Evolutionary conservation across 371 early-diverging fungal species (phyloP).

Genomic region (Mortierella sp.): DNA sequence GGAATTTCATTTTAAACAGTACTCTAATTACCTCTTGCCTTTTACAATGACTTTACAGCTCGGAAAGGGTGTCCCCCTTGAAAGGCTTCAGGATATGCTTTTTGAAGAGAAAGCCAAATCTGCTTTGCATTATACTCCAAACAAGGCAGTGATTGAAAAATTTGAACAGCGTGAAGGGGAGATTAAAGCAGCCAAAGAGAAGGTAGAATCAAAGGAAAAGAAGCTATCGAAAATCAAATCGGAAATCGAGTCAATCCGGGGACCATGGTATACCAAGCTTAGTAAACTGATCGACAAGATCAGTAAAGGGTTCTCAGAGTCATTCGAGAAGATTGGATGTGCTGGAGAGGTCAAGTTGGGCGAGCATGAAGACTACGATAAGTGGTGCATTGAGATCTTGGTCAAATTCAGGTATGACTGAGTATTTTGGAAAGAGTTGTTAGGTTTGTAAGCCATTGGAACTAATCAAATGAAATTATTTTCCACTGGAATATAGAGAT

Average conservation of each 20-base stretch:
- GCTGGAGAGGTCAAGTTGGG: slow-evolving; percentile 86
- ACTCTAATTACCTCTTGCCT: slow-evolving; percentile 14
- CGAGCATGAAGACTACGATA: slow-evolving; percentile 84
- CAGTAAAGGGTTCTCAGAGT: slow-evolving; percentile 75
- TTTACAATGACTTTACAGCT: slow-evolving; percentile 44
- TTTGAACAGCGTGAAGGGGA: slow-evolving; percentile 71
- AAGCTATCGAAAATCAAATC: slow-evolving; percentile 42
- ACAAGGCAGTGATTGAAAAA: slow-evolving; percentile 72
- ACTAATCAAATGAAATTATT: slow-evolving; percentile 1
- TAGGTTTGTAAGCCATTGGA: too few species aligned
- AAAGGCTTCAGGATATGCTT: slow-evolving; percentile 64
- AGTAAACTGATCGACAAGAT: slow-evolving; percentile 69
- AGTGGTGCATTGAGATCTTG: slow-evolving; percentile 97
- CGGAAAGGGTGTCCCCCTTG: slow-evolving; percentile 55
- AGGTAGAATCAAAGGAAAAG: slow-evolving; percentile 53
- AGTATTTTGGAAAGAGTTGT: too few species aligned
- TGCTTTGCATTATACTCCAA: slow-evolving; percentile 60
- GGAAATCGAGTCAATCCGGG: slow-evolving; percentile 57
- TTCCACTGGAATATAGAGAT: slow-evolving; percentile 63
- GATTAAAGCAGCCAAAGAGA: slow-evolving; percentile 59
- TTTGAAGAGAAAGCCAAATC: slow-evolving; percentile 64
- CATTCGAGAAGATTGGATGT: slow-evolving; percentile 90
- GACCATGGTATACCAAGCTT: slow-evolving; percentile 80
- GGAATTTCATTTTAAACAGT: neutral
- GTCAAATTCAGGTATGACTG: slow-evolving; percentile 87